phyloP scores from a whole-genome alignment of 768 basidiomycete genomes.

The Trametes villosa region DNA sequence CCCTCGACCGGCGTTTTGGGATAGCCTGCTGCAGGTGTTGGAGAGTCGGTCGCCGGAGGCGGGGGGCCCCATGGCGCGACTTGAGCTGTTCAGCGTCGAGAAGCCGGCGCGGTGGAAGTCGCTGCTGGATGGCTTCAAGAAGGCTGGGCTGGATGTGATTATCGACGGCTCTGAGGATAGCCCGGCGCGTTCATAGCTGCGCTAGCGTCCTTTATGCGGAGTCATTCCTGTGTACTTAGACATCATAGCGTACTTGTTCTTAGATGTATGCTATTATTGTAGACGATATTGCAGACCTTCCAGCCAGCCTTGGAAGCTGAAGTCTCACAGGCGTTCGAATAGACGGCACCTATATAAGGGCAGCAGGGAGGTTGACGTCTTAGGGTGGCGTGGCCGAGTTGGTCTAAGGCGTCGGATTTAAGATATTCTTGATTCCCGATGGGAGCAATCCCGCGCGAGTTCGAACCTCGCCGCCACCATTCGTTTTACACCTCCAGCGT shows the following conservation, averaged over 20 bases:
- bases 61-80: neutral
- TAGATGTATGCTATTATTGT: too few species aligned
- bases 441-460: slow-evolving; percentile 85
- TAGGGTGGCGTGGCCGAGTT: slow-evolving; percentile 79
- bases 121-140: neutral
- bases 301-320: too few species aligned
- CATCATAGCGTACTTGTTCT: too few species aligned
- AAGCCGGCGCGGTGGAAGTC: too few species aligned
- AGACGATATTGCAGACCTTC: too few species aligned
- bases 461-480: slow-evolving; percentile 89
- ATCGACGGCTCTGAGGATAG: too few species aligned
- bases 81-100: neutral
- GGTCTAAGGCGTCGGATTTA: slow-evolving; percentile 94
- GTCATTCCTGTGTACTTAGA: too few species aligned
- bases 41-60: neutral
- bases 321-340: neutral
- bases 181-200: too few species aligned
- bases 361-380: neutral
- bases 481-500: neutral
- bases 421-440: slow-evolving; percentile 75
- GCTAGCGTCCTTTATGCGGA: too few species aligned
- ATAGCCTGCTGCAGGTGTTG: neutral
- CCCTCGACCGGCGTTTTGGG: neutral
- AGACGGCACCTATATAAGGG: neutral
- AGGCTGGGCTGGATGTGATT: neutral